Conservation (phyloP, 306 rosid species). For the Fragaria vesca region DNA sequence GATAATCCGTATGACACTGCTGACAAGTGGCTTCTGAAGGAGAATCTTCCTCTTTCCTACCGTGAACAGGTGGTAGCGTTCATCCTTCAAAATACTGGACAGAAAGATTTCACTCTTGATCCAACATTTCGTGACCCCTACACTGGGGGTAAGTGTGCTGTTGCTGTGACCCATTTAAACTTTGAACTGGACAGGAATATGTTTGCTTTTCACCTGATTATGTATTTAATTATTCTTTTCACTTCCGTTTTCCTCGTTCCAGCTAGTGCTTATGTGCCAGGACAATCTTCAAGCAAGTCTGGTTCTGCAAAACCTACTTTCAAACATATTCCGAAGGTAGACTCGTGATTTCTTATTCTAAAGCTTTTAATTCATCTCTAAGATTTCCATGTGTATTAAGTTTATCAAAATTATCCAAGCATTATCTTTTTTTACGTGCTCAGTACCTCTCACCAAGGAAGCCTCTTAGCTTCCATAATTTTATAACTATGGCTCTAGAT, state of each 20-base stretch:
- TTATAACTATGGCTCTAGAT: not conserved
- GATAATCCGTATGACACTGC: conserved; percentile 85
- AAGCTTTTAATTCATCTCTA: conserved; percentile 15
- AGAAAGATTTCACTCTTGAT: conserved; percentile 63
- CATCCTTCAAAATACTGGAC: conserved; percentile 89
- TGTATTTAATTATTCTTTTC: conserved; percentile 9
- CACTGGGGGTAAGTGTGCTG: conserved; percentile 74
- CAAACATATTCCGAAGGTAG: conserved; percentile 97
- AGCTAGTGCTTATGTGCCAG: conserved; percentile 88
- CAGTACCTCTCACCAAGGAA: not conserved
- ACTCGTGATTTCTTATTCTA: conserved; percentile 27
- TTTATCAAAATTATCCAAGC: not conserved
- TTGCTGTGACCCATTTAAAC: conserved; percentile 10
- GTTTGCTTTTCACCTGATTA: conserved; percentile 21
- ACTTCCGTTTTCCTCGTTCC: conserved; percentile 24
- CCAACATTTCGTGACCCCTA: conserved; percentile 84
- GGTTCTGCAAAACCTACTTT: conserved; percentile 67
- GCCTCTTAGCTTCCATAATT: not conserved
- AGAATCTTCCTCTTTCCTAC: conserved; percentile 82
- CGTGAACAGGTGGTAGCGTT: conserved; percentile 92
- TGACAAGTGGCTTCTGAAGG: conserved; percentile 94
- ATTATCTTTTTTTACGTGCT: not conserved
- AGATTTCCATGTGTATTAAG: not conserved
- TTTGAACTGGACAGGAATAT: not conserved
- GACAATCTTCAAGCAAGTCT: conserved; percentile 57